These are phyloP conservation scores for Clitopilus passeckerianus DNA, from an alignment of 768 basidiomycete genomes.

Conservation along the genomic window DNA sequence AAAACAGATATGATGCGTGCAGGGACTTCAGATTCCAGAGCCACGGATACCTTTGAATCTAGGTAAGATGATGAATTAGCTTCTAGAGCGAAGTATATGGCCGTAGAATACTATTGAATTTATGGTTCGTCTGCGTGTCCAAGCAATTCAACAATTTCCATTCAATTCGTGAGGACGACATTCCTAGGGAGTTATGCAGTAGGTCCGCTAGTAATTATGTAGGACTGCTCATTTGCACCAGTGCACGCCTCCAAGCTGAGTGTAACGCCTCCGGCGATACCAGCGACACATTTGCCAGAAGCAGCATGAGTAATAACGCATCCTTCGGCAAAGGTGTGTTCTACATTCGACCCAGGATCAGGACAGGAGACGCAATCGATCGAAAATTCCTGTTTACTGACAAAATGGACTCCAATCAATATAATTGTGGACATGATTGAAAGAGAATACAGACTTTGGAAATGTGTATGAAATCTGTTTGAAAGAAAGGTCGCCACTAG, in stretches of 20 bases:
- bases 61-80: no score
- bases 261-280: background rate
- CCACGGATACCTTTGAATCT: no score
- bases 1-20: no score
- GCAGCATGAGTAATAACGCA: slow-evolving; percentile 4
- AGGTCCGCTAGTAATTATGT: slow-evolving; percentile 4
- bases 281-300: slow-evolving; percentile 3
- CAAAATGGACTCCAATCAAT: background rate
- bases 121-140: no score
- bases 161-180: no score
- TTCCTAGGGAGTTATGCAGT: background rate
- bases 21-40: no score
- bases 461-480: background rate
- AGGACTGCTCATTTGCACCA: background rate
- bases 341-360: background rate
- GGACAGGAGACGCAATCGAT: slow-evolving; percentile 1
- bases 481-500: slow-evolving; percentile 4
- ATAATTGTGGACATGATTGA: background rate
- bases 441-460: background rate
- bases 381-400: slow-evolving; percentile 2
- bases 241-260: background rate
- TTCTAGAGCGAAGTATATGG: no score
- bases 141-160: no score
- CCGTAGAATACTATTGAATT: no score
- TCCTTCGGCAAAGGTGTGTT: background rate